phyloP scores from a whole-genome alignment of 1,139 yeast species.

The Candida frijolesensis region DNA sequence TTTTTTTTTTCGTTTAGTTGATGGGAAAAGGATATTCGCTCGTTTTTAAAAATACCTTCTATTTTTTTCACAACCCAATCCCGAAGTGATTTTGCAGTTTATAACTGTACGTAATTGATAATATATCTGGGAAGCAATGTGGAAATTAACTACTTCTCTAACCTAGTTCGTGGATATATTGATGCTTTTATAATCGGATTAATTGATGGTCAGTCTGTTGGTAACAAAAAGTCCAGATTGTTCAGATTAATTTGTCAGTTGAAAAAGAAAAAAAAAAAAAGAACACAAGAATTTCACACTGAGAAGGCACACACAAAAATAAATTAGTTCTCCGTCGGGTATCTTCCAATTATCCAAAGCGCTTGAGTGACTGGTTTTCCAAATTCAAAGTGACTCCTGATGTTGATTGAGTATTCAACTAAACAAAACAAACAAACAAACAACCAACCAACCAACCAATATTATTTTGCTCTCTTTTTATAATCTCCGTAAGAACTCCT shows the following conservation, averaged over 20 bases:
- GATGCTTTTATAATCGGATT: neutral
- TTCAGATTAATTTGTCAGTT: slow-evolving; percentile 5
- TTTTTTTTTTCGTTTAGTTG: slow-evolving; percentile 1
- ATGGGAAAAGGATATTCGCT: slow-evolving; percentile 3
- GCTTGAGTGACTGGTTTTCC: slow-evolving; percentile 1
- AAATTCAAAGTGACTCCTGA: neutral
- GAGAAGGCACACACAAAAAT: neutral
- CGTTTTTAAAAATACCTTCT: neutral
- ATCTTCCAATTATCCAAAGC: neutral
- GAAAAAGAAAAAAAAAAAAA: neutral
- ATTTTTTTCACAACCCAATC: slow-evolving; percentile 1
- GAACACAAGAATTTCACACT: slow-evolving; percentile 1
- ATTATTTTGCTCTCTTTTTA: neutral
- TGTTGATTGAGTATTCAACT: neutral
- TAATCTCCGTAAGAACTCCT: neutral
- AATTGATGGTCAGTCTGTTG: neutral
- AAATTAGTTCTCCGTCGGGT: slow-evolving; percentile 1
- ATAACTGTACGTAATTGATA: neutral
- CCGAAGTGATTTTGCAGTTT: neutral
- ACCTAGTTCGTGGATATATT: neutral
- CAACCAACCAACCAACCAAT: neutral
- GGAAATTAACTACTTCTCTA: neutral
- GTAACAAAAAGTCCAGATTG: slow-evolving; percentile 3
- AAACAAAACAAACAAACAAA: too few species aligned
- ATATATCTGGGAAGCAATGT: neutral